phyloP scores from a whole-genome alignment of 768 basidiomycete species.

The Terana coerulea region DNA sequence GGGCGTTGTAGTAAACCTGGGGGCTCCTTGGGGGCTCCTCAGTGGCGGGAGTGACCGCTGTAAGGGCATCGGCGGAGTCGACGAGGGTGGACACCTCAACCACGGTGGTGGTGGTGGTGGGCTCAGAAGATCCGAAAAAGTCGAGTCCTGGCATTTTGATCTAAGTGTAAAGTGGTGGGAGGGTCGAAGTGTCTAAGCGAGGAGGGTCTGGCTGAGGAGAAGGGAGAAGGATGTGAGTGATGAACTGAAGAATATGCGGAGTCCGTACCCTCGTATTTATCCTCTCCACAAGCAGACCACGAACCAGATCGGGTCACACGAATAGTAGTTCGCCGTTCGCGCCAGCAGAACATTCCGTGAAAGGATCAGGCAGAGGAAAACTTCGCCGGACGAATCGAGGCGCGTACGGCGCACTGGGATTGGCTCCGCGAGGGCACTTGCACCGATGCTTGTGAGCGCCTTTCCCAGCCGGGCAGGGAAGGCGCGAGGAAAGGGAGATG shows the following conservation, averaged over 20 bases:
- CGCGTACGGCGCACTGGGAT: not conserved
- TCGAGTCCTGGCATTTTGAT: slow-evolving; percentile 26
- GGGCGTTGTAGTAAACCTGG: slow-evolving; percentile 57
- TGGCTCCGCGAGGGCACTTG: not conserved
- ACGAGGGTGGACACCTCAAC: slow-evolving; percentile 13
- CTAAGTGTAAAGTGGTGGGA: not conserved
- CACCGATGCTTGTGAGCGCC: not conserved
- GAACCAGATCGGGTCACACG: not conserved
- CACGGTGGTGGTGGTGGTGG: slow-evolving; percentile 14
- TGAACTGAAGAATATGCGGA: not conserved
- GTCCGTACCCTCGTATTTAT: not conserved
- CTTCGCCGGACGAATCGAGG: not conserved
- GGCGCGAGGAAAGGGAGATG: slow-evolving; percentile 6
- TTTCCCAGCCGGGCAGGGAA: not conserved
- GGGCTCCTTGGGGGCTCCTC: slow-evolving; percentile 8
- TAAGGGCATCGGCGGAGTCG: not conserved
- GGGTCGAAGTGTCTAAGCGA: not conserved
- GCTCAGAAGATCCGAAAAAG: slow-evolving; percentile 20
- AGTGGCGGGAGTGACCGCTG: not conserved
- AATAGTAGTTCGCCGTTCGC: too few species aligned
- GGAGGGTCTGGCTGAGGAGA: slow-evolving; percentile 2
- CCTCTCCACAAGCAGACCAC: not conserved
- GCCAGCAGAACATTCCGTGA: too few species aligned
- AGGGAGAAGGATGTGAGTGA: not conserved
- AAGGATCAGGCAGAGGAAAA: not conserved